A percentile compares a stretch with the other conserved stretches of the same genome.
Evolutionary conservation across 257 asterid genomes (phyloP).

Genomic region (Euphrasia confusa): DNA sequence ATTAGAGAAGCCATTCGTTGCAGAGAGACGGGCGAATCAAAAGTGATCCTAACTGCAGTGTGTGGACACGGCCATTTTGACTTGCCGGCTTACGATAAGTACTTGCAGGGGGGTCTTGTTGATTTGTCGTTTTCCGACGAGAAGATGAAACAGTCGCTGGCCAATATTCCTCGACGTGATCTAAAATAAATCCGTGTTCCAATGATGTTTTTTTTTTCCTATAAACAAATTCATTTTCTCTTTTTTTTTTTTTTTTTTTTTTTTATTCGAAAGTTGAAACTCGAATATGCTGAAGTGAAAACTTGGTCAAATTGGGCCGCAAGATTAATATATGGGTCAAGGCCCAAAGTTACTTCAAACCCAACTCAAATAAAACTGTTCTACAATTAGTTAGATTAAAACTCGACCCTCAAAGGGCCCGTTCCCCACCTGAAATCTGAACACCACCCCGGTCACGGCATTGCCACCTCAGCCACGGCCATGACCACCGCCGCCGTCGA

Average conservation of each 20-base stretch:
- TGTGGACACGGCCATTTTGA: constrained; percentile 98
- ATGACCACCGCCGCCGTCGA: too few species aligned
- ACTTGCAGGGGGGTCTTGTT: constrained; percentile 62
- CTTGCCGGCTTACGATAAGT: constrained; percentile 81
- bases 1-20: constrained; percentile 83
- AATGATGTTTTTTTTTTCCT: not conserved
- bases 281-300: not conserved
- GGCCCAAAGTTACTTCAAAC: too few species aligned
- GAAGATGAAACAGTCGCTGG: constrained; percentile 47
- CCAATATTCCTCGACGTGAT: constrained; percentile 52
- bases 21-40: constrained; percentile 79
- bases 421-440: constrained; percentile 16
- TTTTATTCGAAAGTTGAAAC: not conserved
- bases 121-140: constrained; percentile 68
- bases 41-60: constrained; percentile 91
- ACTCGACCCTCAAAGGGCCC: constrained; percentile 8
- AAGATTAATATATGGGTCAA: constrained; percentile 1
- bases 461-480: constrained; percentile 14
- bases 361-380: too few species aligned
- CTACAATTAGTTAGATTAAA: too few species aligned
- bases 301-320: not conserved
- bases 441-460: constrained; percentile 1
- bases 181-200: not conserved
- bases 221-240: not conserved
- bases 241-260: not conserved